Percentiles rank a stretch among this genome's conserved stretches.
Conservation (phyloP, 2,329 filamentous ascomycete species). For the Purpureocillium lavendulum region DNA sequence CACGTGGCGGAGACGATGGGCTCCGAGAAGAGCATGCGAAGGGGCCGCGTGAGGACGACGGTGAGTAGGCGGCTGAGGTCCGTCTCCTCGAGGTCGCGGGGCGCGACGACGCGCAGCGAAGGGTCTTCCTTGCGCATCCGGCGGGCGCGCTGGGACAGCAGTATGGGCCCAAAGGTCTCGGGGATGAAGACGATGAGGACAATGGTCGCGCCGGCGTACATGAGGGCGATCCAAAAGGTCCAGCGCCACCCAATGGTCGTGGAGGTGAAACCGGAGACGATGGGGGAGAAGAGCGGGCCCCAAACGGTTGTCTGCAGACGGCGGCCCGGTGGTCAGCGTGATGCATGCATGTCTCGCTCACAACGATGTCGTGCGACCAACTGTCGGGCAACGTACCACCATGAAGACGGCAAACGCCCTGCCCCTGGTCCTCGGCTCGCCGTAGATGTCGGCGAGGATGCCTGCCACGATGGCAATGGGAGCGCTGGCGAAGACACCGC, state of each 20-base stretch:
- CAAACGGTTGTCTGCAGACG: conserved; percentile 46
- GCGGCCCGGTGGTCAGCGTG: no score
- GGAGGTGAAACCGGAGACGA: conserved; percentile 54
- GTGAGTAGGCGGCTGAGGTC: conserved; percentile 51
- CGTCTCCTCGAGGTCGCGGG: conserved; percentile 54
- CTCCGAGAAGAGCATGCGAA: conserved; percentile 65
- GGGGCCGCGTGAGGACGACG: conserved; percentile 61
- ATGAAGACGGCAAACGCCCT: conserved; percentile 57
- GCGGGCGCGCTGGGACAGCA: conserved; percentile 48
- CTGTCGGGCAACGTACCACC: conserved; percentile 31
- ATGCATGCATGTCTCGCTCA: no score
- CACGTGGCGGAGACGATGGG: conserved; percentile 65
- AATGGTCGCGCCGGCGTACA: conserved; percentile 56
- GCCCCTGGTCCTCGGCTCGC: conserved; percentile 39
- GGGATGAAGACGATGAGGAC: conserved; percentile 54
- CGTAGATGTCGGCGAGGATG: conserved; percentile 57
- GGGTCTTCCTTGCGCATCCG: conserved; percentile 48
- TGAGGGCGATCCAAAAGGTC: conserved; percentile 62
- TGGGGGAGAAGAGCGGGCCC: conserved; percentile 58
- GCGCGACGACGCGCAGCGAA: conserved; percentile 42
- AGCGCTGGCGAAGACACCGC: conserved; percentile 41
- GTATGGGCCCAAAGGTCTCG: conserved; percentile 53
- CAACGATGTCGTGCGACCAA: no score
- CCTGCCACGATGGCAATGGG: conserved; percentile 52
- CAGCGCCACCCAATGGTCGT: conserved; percentile 57